A percentile compares a stretch with the other conserved stretches of the same genome.
Evolutionary conservation across 2,329 filamentous ascomycete genomes (phyloP).

Genomic region (Colletotrichum sp.): DNA sequence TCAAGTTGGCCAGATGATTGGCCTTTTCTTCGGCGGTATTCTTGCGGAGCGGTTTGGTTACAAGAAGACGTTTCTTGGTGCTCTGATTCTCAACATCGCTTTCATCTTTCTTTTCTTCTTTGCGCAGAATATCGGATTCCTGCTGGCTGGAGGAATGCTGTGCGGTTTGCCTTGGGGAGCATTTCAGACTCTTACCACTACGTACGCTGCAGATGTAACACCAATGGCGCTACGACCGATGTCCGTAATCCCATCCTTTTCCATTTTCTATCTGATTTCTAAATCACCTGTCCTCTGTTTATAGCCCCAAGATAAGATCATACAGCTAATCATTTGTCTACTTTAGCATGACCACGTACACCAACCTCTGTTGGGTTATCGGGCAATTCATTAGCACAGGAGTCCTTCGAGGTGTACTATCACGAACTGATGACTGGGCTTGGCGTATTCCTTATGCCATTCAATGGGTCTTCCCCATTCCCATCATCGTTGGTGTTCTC

Average conservation of each 20-base stretch:
- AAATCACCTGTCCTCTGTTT: background rate
- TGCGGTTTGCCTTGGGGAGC: constrained; percentile 43
- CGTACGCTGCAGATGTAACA: constrained; percentile 44
- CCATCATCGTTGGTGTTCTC: background rate
- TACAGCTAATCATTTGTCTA: background rate
- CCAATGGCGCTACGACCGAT: constrained; percentile 37
- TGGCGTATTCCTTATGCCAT: background rate
- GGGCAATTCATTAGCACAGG: background rate
- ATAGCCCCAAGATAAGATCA: background rate
- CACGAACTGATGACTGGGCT: background rate
- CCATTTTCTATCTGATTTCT: too few relatives aligned
- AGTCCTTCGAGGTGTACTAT: background rate
- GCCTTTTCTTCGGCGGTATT: background rate
- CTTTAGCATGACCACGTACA: background rate
- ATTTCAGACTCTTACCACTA: constrained; percentile 47
- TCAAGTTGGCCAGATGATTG: background rate
- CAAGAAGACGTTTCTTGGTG: background rate
- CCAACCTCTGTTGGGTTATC: background rate
- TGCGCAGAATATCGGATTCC: background rate
- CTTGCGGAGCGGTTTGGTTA: background rate
- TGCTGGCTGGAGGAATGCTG: background rate
- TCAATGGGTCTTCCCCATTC: background rate
- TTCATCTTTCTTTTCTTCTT: background rate
- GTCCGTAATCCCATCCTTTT: constrained; percentile 22
- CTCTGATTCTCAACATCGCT: background rate